Percentiles rank a stretch among this genome's conserved stretches.
Conservation (phyloP, 2,329 filamentous ascomycete species). For the Parastagonospora avenae region DNA sequence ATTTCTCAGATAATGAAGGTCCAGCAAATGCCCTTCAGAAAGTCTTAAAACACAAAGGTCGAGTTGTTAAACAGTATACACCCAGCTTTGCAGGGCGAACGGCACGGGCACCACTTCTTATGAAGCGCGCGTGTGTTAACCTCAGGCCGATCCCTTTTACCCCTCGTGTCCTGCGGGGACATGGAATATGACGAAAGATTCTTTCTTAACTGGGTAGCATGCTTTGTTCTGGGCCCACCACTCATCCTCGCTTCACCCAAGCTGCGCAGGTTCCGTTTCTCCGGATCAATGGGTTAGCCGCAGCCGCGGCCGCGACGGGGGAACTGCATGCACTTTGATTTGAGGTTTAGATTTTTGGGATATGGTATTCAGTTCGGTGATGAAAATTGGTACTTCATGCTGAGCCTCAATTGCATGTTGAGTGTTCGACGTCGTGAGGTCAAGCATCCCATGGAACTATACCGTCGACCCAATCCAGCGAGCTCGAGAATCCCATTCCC, state of each 20-base stretch:
- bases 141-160: conserved; percentile 13
- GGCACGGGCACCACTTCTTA: conserved; percentile 2
- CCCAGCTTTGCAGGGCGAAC: conserved; percentile 13
- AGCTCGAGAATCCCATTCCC: too few species aligned
- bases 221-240: conserved; percentile 39
- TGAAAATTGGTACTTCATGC: background rate
- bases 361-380: too few species aligned
- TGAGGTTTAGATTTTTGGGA: too few species aligned
- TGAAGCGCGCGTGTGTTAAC: too few species aligned
- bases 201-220: background rate
- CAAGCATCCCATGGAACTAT: too few species aligned
- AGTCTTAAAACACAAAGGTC: too few species aligned
- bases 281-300: conserved; percentile 24
- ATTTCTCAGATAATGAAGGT: too few species aligned
- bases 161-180: conserved; percentile 41
- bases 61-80: too few species aligned
- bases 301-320: conserved; percentile 17
- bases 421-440: background rate
- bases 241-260: conserved; percentile 12
- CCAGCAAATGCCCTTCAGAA: too few species aligned
- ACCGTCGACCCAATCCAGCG: too few species aligned
- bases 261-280: conserved; percentile 27
- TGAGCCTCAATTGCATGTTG: background rate
- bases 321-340: conserved; percentile 7
- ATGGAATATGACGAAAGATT: conserved; percentile 39